These are phyloP conservation scores for Isatis lusitanica DNA, from an alignment of 441 rosid genomes.

Conservation along the genomic window DNA sequence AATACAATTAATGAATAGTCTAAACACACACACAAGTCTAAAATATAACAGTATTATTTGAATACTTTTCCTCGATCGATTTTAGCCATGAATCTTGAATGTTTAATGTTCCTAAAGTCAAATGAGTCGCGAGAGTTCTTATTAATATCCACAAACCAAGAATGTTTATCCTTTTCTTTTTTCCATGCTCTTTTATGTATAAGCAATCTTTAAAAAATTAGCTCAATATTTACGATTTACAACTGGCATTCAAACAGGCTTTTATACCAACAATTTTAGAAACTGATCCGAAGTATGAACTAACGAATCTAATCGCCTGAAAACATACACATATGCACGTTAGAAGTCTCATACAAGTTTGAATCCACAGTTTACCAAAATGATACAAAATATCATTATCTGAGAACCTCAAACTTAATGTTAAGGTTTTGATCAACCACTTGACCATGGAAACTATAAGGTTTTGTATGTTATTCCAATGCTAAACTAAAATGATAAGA, in stretches of 20 bases:
- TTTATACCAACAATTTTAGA: not conserved
- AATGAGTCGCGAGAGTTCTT: not conserved
- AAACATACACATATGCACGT: not conserved
- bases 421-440: not conserved
- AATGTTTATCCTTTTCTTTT: not conserved
- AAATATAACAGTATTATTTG: not conserved
- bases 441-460: slow-evolving; percentile 2
- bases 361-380: too few relatives aligned
- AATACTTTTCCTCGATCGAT: not conserved
- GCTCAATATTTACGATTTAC: not conserved
- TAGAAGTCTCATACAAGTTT: not conserved
- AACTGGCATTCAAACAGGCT: not conserved
- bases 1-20: not conserved
- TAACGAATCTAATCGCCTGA: not conserved
- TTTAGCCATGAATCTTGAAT: slow-evolving; percentile 5
- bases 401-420: not conserved
- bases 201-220: not conserved
- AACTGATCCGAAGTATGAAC: not conserved
- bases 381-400: too few relatives aligned
- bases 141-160: not conserved
- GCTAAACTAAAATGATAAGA: slow-evolving; percentile 9
- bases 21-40: not conserved
- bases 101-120: slow-evolving; percentile 2
- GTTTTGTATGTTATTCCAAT: not conserved
- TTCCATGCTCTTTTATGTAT: not conserved